Base-by-base conservation (phyloP, 2,329 filamentous ascomycete genomes). In the Fusarium compactum region DNA sequence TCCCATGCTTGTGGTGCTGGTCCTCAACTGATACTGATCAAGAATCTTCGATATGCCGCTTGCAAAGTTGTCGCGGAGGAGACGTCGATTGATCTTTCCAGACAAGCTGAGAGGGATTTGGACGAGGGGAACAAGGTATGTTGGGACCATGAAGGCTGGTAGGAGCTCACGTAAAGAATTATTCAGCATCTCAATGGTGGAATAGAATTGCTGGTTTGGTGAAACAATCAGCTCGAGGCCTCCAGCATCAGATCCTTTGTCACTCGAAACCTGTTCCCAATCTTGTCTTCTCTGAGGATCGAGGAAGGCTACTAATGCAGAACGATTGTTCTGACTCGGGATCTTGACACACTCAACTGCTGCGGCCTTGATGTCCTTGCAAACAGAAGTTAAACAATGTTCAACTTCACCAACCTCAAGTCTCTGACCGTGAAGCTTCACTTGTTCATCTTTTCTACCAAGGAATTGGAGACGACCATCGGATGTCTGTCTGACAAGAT, bases 281-380 rank as follows among this genome's bases (percentile, higher is more conserved):
- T 8, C 43, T 10, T 20, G 41, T 12, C 40, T 32, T 14, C 2
- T 10, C 6, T 41, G 30, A 12, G 57, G 30, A 6, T 20, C 40
- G 7, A 60, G 20, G 11, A 60, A 60, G 11, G 58, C 58, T 9
- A 60, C 41, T 6, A 60, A 24, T 9, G 18, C 38, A 11, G 29
- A 25, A 7, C 58, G 50, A 10, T 47, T 56, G 7, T 47, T 60
- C 12, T 60, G 58, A 6, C 20, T 14, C 5, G 7, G 3, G 10
- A 56, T 22, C 25, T 56, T 60, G 41, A 60, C 45, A 14, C 58
- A 60, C 32, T 60, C 58, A 11, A 60, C 58, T 4, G 50, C 50
- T 14, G 20, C 32, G 2, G 25, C 12, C 15, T 47, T 60, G 6
- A 45, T 10, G 3, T 43, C 15, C 0, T 25, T 8, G 12, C 56